These are phyloP conservation scores for Xylaria curta DNA, from an alignment of 495 filamentous ascomycete species.

Conservation along the genomic window DNA sequence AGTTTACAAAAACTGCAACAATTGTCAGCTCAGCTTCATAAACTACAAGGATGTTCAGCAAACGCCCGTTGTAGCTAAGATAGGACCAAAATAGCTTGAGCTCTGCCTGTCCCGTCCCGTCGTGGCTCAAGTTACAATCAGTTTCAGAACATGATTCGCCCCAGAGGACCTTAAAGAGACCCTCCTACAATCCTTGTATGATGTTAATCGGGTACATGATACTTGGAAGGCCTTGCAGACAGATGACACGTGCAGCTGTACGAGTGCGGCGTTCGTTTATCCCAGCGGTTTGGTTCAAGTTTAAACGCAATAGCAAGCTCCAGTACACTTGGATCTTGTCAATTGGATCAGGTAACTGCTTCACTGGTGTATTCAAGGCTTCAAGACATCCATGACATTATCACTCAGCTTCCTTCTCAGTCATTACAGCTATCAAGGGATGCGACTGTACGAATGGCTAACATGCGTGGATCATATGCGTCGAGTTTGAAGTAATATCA, in stretches of 20 bases:
- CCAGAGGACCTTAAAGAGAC: background rate
- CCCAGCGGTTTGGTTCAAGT: background rate
- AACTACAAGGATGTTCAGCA: background rate
- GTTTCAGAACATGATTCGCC: slow-evolving; percentile 10
- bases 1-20: background rate
- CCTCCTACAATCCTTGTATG: background rate
- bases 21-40: background rate
- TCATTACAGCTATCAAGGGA: background rate
- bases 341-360: background rate
- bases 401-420: background rate
- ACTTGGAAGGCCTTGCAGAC: slow-evolving; percentile 4
- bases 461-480: background rate
- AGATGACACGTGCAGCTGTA: slow-evolving; percentile 20
- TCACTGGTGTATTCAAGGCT: slow-evolving; percentile 6
- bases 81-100: background rate
- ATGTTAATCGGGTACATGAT: background rate
- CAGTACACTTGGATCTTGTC: background rate
- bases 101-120: background rate
- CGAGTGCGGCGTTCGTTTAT: background rate
- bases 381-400: background rate
- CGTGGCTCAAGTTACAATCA: slow-evolving; percentile 2
- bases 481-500: background rate
- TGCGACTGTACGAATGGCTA: background rate
- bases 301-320: background rate
- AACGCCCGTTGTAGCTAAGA: background rate